These are phyloP conservation scores for Colletotrichum sp. DNA, from an alignment of 2,329 filamentous ascomycete species.

Conservation along the genomic window DNA sequence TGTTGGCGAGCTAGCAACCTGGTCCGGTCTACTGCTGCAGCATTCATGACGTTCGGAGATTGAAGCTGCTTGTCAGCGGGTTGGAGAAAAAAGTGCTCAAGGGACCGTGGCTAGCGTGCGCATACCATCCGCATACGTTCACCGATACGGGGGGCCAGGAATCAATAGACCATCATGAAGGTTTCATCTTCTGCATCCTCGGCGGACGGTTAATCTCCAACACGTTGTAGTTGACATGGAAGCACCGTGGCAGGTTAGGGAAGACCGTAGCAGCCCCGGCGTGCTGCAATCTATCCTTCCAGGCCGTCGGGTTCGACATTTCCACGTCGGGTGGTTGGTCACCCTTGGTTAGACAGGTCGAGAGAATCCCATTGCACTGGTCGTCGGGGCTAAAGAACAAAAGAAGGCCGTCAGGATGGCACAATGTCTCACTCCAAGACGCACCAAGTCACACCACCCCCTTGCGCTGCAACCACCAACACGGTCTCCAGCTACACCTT, in stretches of 20 bases:
- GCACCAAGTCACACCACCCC: not conserved
- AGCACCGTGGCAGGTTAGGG: not conserved
- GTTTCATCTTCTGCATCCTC: not conserved
- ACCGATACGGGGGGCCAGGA: not conserved
- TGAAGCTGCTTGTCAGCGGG: not conserved
- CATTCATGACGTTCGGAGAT: not conserved
- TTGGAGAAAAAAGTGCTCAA: not conserved
- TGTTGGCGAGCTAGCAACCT: not conserved
- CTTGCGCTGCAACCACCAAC: not conserved
- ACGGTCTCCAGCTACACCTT: not conserved
- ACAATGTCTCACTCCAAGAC: slow-evolving; percentile 2
- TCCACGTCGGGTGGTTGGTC: not conserved
- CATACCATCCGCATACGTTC: not conserved
- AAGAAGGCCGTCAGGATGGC: not conserved
- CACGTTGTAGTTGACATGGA: not conserved
- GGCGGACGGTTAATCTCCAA: not conserved
- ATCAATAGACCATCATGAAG: not conserved
- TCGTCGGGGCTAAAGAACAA: not conserved
- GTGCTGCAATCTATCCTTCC: not conserved
- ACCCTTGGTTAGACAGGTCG: not conserved
- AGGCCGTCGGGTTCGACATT: not conserved
- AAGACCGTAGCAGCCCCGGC: not conserved
- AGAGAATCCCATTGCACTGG: not conserved
- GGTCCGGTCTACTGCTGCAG: not conserved
- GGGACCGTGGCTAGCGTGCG: not conserved